Percentiles rank a stretch among this genome's conserved stretches.
Conservation (phyloP, 106 monocot genomes). For the Iris macrosiphon region DNA sequence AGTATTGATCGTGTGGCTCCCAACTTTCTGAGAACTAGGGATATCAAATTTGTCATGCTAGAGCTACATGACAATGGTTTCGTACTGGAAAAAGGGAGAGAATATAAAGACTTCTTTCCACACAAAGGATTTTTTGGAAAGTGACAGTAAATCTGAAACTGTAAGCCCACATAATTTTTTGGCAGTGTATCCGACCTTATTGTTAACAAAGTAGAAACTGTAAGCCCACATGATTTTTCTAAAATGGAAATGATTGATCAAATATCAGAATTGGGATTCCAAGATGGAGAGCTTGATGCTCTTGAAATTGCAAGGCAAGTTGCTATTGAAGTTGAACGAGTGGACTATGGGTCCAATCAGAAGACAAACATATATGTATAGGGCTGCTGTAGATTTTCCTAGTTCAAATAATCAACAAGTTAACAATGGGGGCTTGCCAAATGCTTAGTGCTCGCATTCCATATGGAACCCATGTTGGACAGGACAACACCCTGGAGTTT, state of each 20-base stretch:
- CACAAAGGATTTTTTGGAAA: slow-evolving; percentile 4
- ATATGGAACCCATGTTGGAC: too few species aligned
- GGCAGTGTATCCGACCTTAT: background rate
- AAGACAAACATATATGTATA: too few species aligned
- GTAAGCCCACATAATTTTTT: too few species aligned
- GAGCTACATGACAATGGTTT: background rate
- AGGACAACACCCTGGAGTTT: too few species aligned
- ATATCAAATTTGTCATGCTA: slow-evolving; percentile 1
- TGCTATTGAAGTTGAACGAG: slow-evolving; percentile 68
- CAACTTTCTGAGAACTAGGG: background rate
- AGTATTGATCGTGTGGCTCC: slow-evolving; percentile 4
- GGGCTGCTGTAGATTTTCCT: too few species aligned
- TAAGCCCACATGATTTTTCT: background rate
- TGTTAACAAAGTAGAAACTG: background rate
- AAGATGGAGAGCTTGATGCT: slow-evolving; percentile 60
- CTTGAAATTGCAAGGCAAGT: slow-evolving; percentile 67
- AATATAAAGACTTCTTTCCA: slow-evolving; percentile 7
- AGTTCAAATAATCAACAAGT: too few species aligned
- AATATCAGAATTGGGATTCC: slow-evolving; percentile 27
- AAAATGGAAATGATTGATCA: slow-evolving; percentile 1
- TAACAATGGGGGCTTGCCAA: too few species aligned
- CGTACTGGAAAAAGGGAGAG: slow-evolving; percentile 1
- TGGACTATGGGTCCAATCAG: too few species aligned
- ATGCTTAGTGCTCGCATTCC: too few species aligned
- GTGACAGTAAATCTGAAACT: background rate